phyloP scores from a whole-genome alignment of 805 yeast species.

The Yarrowia porcina region DNA sequence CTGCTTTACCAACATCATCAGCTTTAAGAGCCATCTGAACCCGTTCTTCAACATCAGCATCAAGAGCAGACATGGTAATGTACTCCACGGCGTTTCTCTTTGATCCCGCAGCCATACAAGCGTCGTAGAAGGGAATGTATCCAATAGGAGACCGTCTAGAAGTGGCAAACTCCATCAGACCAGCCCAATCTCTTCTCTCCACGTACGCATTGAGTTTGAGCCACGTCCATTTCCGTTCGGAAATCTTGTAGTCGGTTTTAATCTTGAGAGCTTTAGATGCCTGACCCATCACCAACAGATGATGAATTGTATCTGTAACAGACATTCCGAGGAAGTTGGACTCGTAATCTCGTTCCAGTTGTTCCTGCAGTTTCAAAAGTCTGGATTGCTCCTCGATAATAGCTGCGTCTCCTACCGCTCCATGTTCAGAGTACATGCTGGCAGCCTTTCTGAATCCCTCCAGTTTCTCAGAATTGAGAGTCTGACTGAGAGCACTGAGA shows the following conservation, averaged over 20 bases:
- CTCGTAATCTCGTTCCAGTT: conserved; percentile 44
- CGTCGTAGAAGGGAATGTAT: conserved; percentile 58
- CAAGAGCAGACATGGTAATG: conserved; percentile 49
- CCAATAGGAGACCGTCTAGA: conserved; percentile 66
- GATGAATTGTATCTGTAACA: conserved; percentile 48
- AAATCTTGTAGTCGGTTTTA: conserved; percentile 52
- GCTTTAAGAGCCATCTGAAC: conserved; percentile 52
- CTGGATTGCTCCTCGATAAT: conserved; percentile 47
- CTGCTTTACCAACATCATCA: conserved; percentile 43
- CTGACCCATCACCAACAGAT: conserved; percentile 50
- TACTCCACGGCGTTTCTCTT: conserved; percentile 58
- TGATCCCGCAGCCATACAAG: conserved; percentile 53
- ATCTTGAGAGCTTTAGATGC: conserved; percentile 48
- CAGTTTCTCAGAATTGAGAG: conserved; percentile 30
- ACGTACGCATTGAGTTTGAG: conserved; percentile 50
- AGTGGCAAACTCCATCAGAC: conserved; percentile 51
- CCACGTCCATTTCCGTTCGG: conserved; percentile 56
- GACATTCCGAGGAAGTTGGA: conserved; percentile 43
- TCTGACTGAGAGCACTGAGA: conserved; percentile 30
- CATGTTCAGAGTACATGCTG: conserved; percentile 38
- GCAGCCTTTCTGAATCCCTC: conserved; percentile 38
- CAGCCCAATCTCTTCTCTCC: conserved; percentile 51
- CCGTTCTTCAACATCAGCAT: conserved; percentile 46
- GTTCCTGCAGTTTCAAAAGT: conserved; percentile 46
- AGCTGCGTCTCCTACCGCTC: conserved; percentile 37